phyloP scores from a whole-genome alignment of 1,284 basidiomycete genomes.

The Irpex sp. region DNA sequence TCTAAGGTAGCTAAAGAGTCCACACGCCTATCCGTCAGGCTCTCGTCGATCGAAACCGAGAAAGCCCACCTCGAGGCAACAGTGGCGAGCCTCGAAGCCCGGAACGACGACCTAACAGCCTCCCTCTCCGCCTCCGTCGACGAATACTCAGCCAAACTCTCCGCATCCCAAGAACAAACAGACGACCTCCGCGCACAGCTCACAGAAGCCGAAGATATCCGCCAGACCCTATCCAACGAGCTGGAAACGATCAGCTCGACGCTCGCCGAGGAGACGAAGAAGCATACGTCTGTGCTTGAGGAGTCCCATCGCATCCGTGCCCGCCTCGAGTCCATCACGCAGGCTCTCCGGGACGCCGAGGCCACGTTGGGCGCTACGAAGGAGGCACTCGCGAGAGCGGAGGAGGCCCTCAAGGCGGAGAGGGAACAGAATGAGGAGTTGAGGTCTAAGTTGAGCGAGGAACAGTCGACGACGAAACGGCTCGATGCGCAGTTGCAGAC shows the following conservation, averaged over 20 bases:
- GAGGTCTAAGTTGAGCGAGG: not conserved
- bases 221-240: not conserved
- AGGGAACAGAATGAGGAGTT: not conserved
- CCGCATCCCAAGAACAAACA: not conserved
- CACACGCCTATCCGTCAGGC: not conserved
- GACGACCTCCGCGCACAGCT: not conserved
- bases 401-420: conserved; percentile 4
- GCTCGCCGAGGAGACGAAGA: conserved; percentile 1
- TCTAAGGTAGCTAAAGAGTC: not conserved
- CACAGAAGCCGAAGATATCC: not conserved
- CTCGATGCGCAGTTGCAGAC: conserved; percentile 2
- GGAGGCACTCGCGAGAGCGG: not conserved
- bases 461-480: not conserved
- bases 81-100: not conserved
- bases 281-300: not conserved
- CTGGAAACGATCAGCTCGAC: not conserved
- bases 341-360: not conserved
- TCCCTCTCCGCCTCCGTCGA: not conserved
- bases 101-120: not conserved
- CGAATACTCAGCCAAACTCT: not conserved
- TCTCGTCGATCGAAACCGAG: not conserved
- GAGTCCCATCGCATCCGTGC: not conserved
- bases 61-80: not conserved
- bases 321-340: not conserved
- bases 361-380: conserved; percentile 1